These are phyloP conservation scores for Setaria viridis DNA, from an alignment of 202 grass and related monocot species.

Conservation along the genomic window DNA sequence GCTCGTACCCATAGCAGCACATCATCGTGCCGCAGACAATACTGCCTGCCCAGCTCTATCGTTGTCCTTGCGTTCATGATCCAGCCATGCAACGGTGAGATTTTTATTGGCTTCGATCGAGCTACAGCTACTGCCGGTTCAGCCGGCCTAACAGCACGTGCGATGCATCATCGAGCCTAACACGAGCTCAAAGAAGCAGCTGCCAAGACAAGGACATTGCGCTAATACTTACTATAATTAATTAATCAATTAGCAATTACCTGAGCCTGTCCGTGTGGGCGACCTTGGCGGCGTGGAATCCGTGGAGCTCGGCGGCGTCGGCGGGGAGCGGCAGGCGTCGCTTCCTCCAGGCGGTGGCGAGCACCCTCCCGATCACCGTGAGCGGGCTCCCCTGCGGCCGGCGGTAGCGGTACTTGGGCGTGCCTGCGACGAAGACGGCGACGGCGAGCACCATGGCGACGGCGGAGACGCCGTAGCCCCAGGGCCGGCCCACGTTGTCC, in stretches of 20 bases:
- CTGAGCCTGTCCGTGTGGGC: conserved; percentile 65
- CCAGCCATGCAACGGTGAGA: conserved; percentile 11
- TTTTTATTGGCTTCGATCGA: background rate
- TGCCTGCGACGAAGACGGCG: conserved; percentile 57
- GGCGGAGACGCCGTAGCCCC: conserved; percentile 77
- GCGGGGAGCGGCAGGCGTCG: conserved; percentile 42
- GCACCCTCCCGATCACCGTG: conserved; percentile 60
- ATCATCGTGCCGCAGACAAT: background rate
- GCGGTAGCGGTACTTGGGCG: conserved; percentile 65
- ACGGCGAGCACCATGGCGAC: conserved; percentile 62
- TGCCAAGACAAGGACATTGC: no score
- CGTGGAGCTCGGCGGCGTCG: conserved; percentile 61
- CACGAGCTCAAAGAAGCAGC: background rate
- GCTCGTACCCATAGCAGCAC: background rate
- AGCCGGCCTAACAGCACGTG: background rate
- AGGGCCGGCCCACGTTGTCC: conserved; percentile 70
- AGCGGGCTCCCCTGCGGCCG: conserved; percentile 79
- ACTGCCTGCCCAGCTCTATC: background rate
- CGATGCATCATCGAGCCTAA: background rate
- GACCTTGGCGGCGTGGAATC: conserved; percentile 61
- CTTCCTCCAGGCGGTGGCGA: conserved; percentile 71
- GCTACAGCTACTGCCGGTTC: background rate
- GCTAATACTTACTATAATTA: no score
- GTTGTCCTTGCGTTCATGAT: background rate
- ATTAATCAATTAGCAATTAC: conserved; percentile 27